These are phyloP conservation scores for Dillenia turbinata DNA, from an alignment of 164 flowering plant species.

Conservation along the genomic window DNA sequence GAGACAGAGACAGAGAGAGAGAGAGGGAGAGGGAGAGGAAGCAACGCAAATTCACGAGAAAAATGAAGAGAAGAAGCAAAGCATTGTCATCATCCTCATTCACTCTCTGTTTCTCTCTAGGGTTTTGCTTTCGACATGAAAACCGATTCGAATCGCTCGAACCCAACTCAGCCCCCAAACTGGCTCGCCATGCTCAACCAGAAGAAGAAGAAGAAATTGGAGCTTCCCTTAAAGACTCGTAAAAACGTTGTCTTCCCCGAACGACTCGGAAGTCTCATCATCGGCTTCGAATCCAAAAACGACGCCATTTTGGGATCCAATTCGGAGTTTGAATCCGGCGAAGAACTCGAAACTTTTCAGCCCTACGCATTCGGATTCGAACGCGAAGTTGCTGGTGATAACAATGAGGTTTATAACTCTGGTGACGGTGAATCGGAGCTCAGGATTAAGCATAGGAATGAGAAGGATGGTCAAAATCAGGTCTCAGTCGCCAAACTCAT, in stretches of 20 bases:
- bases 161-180: too few species aligned
- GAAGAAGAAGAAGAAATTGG: too few species aligned
- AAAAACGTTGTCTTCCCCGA: conserved; percentile 28
- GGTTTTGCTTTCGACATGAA: neutral
- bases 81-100: neutral
- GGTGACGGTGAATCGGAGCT: conserved; percentile 3
- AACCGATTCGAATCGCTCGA: too few species aligned
- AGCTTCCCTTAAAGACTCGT: conserved; percentile 8
- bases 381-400: conserved; percentile 9
- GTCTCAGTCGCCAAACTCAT: conserved; percentile 21
- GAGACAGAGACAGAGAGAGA: too few species aligned
- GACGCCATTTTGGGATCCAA: conserved; percentile 17
- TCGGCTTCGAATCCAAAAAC: conserved; percentile 19
- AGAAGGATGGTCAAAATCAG: conserved; percentile 11
- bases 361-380: conserved; percentile 24
- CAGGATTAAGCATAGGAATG: conserved; percentile 7
- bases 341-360: conserved; percentile 42
- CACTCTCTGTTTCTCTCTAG: neutral
- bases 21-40: neutral
- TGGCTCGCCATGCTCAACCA: too few species aligned
- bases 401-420: neutral
- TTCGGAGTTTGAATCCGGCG: conserved; percentile 28
- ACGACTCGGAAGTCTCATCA: conserved; percentile 26
- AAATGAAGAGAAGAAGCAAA: neutral
- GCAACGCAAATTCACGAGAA: neutral